Percentiles rank a stretch among this genome's conserved stretches.
Evolutionary conservation across 2,329 filamentous ascomycete genomes (phyloP).

Genomic region (Emergomyces orientalis): DNA sequence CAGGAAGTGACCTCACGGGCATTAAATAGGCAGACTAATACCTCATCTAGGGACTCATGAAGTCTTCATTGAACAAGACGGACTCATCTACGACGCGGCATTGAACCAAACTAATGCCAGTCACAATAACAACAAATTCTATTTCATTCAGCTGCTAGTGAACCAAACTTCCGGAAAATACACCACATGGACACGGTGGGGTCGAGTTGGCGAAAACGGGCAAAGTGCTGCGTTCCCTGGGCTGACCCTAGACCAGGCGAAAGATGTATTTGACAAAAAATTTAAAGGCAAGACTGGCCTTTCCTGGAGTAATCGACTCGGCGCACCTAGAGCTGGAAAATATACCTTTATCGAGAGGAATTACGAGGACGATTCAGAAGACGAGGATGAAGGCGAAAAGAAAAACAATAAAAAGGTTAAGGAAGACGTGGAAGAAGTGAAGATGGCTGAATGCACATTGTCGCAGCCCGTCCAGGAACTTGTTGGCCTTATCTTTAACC

Average conservation of each 20-base stretch:
- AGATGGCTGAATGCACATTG: conserved; percentile 48
- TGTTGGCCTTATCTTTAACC: conserved; percentile 77
- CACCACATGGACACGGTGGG: conserved; percentile 69
- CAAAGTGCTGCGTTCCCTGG: conserved; percentile 35
- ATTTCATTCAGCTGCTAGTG: conserved; percentile 57
- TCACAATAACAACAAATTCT: conserved; percentile 76
- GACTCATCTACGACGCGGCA: conserved; percentile 66
- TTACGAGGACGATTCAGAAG: conserved; percentile 53
- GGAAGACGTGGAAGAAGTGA: conserved; percentile 29
- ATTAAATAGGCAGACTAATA: background rate
- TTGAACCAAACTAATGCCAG: conserved; percentile 67
- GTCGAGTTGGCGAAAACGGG: conserved; percentile 56
- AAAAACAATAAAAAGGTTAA: conserved; percentile 21
- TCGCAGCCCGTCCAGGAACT: conserved; percentile 54
- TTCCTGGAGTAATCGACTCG: conserved; percentile 41
- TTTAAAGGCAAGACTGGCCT: conserved; percentile 50
- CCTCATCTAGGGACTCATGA: conserved; percentile 13
- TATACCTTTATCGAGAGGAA: conserved; percentile 74
- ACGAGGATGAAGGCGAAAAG: conserved; percentile 27
- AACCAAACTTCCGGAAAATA: conserved; percentile 33
- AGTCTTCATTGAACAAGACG: conserved; percentile 58
- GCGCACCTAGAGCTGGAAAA: conserved; percentile 45
- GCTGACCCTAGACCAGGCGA: conserved; percentile 33
- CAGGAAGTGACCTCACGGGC: background rate
- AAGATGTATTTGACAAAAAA: conserved; percentile 43